Evolutionary conservation across 371 early-diverging fungal species (phyloP), one percentile per base, ranked within the genome.

Genomic region (Choanephora cucurbitarum): DNA sequence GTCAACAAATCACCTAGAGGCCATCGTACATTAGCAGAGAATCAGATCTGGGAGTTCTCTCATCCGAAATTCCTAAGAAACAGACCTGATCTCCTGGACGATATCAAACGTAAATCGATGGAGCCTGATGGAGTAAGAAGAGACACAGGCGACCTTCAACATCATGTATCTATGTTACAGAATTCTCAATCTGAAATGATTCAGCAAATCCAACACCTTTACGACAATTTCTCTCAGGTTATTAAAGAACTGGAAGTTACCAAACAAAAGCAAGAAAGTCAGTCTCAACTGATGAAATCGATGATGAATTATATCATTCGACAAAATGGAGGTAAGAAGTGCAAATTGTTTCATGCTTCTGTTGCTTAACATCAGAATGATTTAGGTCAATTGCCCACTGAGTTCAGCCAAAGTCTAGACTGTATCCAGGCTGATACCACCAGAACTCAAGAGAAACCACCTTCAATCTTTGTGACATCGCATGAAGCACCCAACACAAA

Each of bases 11-110:
- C 90, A 44, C 91, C 92, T 9, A 79, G 93, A 49, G 94, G 94
- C 1, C 88, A 89, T 60, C 85, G 91, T 28, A 89, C 87, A 21
- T 63, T 83, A 47, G 87, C 87, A 7, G 93, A 91, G 62, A 90
- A 90, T 68, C 92, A 92, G 69, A 85, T 92, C 62, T 95, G 95
- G 95, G 94, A 93, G 72, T 95, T 95, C 69, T 91, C 90, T 44
- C 94, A 95, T 62, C 80, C 88, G 51, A 88, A 90, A 58, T 95
- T 95, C 58, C 52, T 89, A 33, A 82, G 90, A 47, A 90, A 85
- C 49, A 83, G 88, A 9, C 86, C 88, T 18, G 92, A 93, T 59
- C 73, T 92, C 51, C 68, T 92, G 15, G 91, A 91, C 58, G 89
- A 91, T 50, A 93, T 94, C 70, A 90, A 89, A 65, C 82, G 94